Conservation (phyloP, 305 asterid genomes). For the Fraxinus dipetala region DNA sequence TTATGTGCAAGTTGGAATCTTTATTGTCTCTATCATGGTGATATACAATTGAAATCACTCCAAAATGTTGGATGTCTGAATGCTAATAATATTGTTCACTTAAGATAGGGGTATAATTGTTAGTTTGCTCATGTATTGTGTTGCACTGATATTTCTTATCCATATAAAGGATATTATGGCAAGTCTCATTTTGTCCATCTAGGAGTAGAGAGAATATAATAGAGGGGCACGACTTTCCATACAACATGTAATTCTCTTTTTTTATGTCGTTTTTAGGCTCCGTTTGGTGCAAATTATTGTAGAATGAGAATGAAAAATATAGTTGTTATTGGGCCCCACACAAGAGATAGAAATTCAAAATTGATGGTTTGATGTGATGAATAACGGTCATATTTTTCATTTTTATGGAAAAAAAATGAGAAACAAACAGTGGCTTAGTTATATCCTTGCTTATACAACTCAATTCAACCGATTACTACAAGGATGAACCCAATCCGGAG, state of each 20-base stretch:
- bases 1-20: constrained; percentile 1
- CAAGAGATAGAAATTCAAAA: too few species aligned
- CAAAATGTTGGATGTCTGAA: background rate
- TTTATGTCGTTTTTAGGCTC: background rate
- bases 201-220: background rate
- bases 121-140: background rate
- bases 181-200: background rate
- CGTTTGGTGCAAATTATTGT: too few species aligned
- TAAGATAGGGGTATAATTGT: background rate
- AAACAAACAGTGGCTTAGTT: too few species aligned
- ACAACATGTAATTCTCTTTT: background rate
- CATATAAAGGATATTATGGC: background rate
- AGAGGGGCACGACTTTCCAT: background rate
- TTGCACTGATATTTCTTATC: background rate
- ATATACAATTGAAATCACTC: constrained; percentile 8
- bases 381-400: too few species aligned
- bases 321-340: too few species aligned
- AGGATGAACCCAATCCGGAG: background rate
- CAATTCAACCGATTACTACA: background rate
- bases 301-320: too few species aligned
- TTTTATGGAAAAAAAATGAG: too few species aligned
- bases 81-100: background rate
- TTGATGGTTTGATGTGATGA: too few species aligned
- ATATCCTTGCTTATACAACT: background rate
- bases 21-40: background rate